Percentiles rank a stretch among this genome's conserved stretches.
Evolutionary conservation across 2,329 filamentous ascomycete genomes (phyloP).

Genomic region (Dendryphion nanum): DNA sequence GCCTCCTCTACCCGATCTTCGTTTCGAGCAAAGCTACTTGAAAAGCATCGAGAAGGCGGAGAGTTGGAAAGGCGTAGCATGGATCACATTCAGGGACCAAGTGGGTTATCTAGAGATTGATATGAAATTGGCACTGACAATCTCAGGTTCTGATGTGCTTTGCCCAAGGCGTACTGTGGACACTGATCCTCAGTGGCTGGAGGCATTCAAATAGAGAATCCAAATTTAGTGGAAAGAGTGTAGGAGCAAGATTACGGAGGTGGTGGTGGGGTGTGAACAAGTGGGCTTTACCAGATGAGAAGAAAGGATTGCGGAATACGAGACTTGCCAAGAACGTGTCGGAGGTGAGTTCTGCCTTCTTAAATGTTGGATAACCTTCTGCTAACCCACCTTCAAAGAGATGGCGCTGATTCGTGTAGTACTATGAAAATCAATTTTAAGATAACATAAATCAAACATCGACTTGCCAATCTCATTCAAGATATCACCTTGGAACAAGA

Average conservation of each 20-base stretch:
- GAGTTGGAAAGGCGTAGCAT: conserved; percentile 73
- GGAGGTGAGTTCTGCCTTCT: conserved; percentile 36
- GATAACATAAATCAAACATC: too few relatives aligned
- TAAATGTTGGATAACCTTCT: conserved; percentile 22
- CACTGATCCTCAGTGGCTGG: conserved; percentile 82
- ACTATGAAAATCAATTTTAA: too few relatives aligned
- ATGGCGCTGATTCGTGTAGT: too few relatives aligned
- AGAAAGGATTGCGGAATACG: conserved; percentile 21
- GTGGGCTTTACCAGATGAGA: conserved; percentile 56
- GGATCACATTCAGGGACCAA: conserved; percentile 88
- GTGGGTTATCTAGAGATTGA: conserved; percentile 45
- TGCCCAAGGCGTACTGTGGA: conserved; percentile 85
- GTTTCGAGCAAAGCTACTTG: conserved; percentile 98
- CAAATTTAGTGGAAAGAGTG: conserved; percentile 70
- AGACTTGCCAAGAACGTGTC: conserved; percentile 33
- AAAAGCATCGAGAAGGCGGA: conserved; percentile 80
- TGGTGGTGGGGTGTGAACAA: conserved; percentile 98
- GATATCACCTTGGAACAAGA: too few relatives aligned
- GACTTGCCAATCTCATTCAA: too few relatives aligned
- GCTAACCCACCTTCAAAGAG: too few relatives aligned
- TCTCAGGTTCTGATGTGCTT: conserved; percentile 78
- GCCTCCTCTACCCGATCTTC: conserved; percentile 74
- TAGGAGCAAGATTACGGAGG: conserved; percentile 74
- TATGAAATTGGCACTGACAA: conserved; percentile 1
- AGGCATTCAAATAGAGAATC: conserved; percentile 82